phyloP scores from a whole-genome alignment of 345 rosid species.

The Schrenkiella parvula region DNA sequence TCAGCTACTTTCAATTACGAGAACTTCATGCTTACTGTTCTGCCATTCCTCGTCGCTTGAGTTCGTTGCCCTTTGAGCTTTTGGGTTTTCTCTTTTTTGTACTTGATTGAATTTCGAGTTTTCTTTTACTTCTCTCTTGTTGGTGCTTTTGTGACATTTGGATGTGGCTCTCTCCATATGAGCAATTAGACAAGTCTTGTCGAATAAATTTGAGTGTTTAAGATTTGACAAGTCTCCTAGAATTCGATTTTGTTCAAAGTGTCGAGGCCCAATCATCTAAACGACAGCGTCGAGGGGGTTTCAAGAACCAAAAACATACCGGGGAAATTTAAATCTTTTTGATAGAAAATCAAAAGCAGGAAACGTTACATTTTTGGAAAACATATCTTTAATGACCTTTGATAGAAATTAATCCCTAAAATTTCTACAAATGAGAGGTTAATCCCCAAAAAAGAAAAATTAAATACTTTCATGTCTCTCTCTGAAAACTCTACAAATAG shows the following conservation, averaged over 20 bases:
- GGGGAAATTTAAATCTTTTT: too few relatives aligned
- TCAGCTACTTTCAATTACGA: slow-evolving; percentile 76
- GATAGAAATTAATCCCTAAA: background rate
- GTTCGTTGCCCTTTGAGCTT: background rate
- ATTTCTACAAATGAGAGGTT: background rate
- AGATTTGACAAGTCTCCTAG: too few relatives aligned
- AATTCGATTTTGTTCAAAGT: too few relatives aligned
- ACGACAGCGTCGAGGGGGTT: too few relatives aligned
- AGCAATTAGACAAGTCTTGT: background rate
- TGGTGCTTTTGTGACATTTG: slow-evolving; percentile 12
- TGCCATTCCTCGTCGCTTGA: slow-evolving; percentile 82
- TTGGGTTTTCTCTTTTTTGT: background rate
- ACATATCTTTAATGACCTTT: background rate
- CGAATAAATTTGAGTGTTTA: background rate
- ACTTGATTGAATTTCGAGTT: background rate
- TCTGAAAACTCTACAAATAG: background rate
- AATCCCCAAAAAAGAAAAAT: background rate
- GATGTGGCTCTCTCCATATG: background rate
- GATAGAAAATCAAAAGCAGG: background rate
- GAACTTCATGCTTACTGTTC: slow-evolving; percentile 74
- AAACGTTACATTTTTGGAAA: background rate
- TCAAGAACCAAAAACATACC: too few relatives aligned
- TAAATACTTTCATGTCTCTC: background rate
- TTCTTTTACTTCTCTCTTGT: background rate
- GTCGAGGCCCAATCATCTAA: too few relatives aligned